phyloP scores from a whole-genome alignment of 345 rosid genomes.

The Trapa bicornis region DNA sequence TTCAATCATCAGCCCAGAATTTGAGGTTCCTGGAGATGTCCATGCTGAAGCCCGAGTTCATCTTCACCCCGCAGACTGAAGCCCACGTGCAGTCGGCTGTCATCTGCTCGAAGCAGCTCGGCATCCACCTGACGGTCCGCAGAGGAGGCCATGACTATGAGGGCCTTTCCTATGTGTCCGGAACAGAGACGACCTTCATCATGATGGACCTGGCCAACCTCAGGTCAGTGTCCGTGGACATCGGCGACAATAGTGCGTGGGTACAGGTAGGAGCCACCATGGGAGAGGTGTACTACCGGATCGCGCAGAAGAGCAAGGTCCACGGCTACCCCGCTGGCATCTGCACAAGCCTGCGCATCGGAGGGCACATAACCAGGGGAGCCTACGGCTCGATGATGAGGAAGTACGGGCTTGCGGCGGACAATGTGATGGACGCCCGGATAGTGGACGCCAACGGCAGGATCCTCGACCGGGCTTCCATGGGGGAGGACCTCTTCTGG shows the following conservation, averaged over 20 bases:
- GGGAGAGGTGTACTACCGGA: slow-evolving; percentile 42
- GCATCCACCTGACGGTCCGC: slow-evolving; percentile 24
- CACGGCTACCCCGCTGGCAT: slow-evolving; percentile 41
- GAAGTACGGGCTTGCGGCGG: slow-evolving; percentile 39
- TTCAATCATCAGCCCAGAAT: slow-evolving; percentile 8
- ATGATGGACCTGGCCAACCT: slow-evolving; percentile 34
- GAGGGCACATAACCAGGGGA: slow-evolving; percentile 36
- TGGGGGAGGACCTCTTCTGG: slow-evolving; percentile 46
- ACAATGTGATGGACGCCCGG: slow-evolving; percentile 36
- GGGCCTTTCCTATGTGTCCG: slow-evolving; percentile 36
- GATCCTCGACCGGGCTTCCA: slow-evolving; percentile 30
- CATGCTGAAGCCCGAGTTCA: slow-evolving; percentile 18
- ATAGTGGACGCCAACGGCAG: slow-evolving; percentile 25
- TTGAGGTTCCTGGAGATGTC: slow-evolving; percentile 10
- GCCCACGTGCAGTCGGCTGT: slow-evolving; percentile 33
- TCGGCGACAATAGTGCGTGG: slow-evolving; percentile 36
- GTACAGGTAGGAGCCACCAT: slow-evolving; percentile 38
- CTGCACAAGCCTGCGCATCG: slow-evolving; percentile 33
- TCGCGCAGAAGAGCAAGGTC: slow-evolving; percentile 25
- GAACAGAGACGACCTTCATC: slow-evolving; percentile 20
- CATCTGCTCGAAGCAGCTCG: slow-evolving; percentile 19
- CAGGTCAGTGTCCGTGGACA: slow-evolving; percentile 28
- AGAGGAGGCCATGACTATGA: slow-evolving; percentile 57
- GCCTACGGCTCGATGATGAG: slow-evolving; percentile 43
- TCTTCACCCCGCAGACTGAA: slow-evolving; percentile 21